Evolutionary conservation across 345 rosid species (phyloP), one percentile per base, ranked within the genome.

Genomic region (Hypericum perforatum): DNA sequence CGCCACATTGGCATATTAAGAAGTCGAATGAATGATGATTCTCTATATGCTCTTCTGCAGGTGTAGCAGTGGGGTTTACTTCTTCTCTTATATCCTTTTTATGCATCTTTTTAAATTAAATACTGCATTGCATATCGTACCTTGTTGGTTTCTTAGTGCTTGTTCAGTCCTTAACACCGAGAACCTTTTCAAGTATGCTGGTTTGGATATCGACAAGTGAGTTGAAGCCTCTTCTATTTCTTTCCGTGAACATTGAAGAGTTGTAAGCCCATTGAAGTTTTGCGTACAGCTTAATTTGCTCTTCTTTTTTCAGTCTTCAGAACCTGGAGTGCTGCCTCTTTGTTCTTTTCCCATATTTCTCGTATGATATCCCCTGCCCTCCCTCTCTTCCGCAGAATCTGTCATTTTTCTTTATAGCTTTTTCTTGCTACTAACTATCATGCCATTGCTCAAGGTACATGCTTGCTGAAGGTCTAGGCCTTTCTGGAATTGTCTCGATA

Each of bases 381-480:
- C 32, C 3, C 49, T 9, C 49, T n/a, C 16, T 45, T 12, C n/a
- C 14, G n/a, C 8, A 16, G 16, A 8, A n/a, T 46, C 38, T 39
- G 49, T 43, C 43, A 40, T 47, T 64, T 46, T 40, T 40, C 9
- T 61, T 38, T 62, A 16, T 57, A 22, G 45, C 8, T 29, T 45
- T 52, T 9, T 48, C 16, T 48, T 53, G 43, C n/a, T 38, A 42
- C 11, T 1, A 6, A 53, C n/a, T 40, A 8, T 58, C 12, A 49
- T 45, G 50, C 54, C 58, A 43, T 59, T 15, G 65, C 47, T 56
- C 41, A 59, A 92, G 98, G 60, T 92, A 92, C 80, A 88, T 92
- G 98, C 98, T 92, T 63, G 95, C 95, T 40, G 98, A 92, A 82
- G 98, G 98, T 72, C 86, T 92, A 70, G 82, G 98, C 58, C 97